Percentiles rank a stretch among this genome's conserved stretches.
phyloP scores from a whole-genome alignment of 352 stramenopile genomes.

The Pythium aristosporum region DNA sequence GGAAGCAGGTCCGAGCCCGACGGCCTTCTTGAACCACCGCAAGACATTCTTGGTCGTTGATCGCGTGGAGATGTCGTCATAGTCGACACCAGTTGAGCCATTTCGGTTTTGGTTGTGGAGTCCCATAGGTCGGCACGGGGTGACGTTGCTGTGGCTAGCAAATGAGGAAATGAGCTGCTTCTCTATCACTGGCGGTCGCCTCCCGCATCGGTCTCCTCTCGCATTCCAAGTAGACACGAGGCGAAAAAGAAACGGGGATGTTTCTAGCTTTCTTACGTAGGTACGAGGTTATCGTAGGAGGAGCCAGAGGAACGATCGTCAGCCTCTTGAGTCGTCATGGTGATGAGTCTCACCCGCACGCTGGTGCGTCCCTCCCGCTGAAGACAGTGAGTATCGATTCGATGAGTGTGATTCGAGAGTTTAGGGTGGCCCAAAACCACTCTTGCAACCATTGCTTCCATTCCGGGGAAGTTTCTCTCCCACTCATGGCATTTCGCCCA shows the following conservation, averaged over 20 bases:
- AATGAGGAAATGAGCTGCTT: not conserved
- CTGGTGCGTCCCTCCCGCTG: no score
- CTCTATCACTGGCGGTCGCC: not conserved
- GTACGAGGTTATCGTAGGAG: no score
- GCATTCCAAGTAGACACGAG: not conserved
- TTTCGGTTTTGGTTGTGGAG: not conserved
- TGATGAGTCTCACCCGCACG: no score
- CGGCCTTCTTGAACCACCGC: constrained; percentile 3
- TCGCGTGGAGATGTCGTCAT: not conserved
- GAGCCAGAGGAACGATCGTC: no score
- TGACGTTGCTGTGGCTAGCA: not conserved
- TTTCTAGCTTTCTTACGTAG: no score
- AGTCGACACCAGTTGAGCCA: not conserved
- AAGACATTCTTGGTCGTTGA: not conserved
- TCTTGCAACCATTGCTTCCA: no score
- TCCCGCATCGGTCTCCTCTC: not conserved
- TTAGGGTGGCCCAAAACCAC: no score
- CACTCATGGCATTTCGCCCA: no score
- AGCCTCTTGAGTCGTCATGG: no score
- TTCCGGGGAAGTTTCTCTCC: no score
- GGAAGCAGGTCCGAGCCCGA: not conserved
- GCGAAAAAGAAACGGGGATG: not conserved
- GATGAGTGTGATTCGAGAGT: no score
- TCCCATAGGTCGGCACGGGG: not conserved
- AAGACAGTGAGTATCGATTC: no score